Conservation (phyloP, 768 basidiomycete genomes). For the Mycena kentingensis region DNA sequence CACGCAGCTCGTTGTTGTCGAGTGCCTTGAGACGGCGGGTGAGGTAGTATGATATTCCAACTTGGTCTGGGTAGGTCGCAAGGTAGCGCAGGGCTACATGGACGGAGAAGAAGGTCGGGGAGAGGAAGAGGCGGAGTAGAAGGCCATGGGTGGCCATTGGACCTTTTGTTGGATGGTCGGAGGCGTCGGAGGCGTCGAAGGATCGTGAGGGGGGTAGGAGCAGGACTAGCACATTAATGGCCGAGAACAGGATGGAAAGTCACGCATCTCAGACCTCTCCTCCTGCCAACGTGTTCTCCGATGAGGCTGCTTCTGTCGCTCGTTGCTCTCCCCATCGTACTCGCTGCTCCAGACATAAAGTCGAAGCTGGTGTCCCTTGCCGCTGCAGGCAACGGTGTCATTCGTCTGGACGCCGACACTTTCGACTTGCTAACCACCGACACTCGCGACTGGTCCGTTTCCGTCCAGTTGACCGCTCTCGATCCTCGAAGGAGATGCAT, state of each 20-base stretch:
- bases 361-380: slow-evolving; percentile 72
- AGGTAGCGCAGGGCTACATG: slow-evolving; percentile 92
- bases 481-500: slow-evolving; percentile 76
- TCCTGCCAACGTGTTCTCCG: slow-evolving; percentile 36
- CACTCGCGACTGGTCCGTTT: slow-evolving; percentile 84
- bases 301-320: slow-evolving; percentile 31
- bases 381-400: slow-evolving; percentile 71
- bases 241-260: no score
- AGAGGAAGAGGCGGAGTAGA: slow-evolving; percentile 89
- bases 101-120: slow-evolving; percentile 89
- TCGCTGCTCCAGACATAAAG: slow-evolving; percentile 37
- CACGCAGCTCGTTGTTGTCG: slow-evolving; percentile 69
- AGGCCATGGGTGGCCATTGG: slow-evolving; percentile 75
- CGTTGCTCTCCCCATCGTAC: slow-evolving; percentile 30
- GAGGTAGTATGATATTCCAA: slow-evolving; percentile 90
- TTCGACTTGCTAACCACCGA: slow-evolving; percentile 79
- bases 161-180: neutral
- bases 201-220: no score
- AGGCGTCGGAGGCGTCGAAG: no score
- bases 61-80: slow-evolving; percentile 78
- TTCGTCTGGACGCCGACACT: slow-evolving; percentile 71
- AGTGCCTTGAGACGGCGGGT: slow-evolving; percentile 71
- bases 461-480: slow-evolving; percentile 87
- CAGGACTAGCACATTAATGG: no score
- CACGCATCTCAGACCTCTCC: slow-evolving; percentile 7